Evolutionary conservation across 2,329 filamentous ascomycete species (phyloP).

Genomic region (Cladobotryum protrusum): DNA sequence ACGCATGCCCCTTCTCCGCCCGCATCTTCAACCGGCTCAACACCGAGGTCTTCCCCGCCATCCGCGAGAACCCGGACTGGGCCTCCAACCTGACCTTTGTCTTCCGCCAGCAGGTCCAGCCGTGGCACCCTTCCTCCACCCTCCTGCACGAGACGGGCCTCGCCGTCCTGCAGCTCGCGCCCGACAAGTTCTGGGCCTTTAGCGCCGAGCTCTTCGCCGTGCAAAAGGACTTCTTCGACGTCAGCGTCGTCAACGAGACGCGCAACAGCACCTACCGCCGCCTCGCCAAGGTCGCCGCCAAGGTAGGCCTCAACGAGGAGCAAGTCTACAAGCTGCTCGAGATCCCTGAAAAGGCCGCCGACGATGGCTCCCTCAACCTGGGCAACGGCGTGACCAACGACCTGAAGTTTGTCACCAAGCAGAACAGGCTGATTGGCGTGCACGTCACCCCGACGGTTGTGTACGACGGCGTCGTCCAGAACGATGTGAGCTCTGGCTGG

Average conservation of each 20-base stretch:
- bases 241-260: conserved; percentile 73
- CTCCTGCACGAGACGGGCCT: conserved; percentile 76
- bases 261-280: conserved; percentile 79
- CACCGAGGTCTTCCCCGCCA: conserved; percentile 51
- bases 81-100: conserved; percentile 61
- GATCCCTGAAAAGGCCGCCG: conserved; percentile 60
- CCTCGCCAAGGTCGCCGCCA: conserved; percentile 65
- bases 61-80: conserved; percentile 54
- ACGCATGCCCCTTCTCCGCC: conserved; percentile 72
- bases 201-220: conserved; percentile 57
- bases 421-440: conserved; percentile 69
- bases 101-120: conserved; percentile 87
- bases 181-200: conserved; percentile 74
- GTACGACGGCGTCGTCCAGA: conserved; percentile 76
- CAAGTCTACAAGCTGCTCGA: conserved; percentile 62
- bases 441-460: conserved; percentile 90
- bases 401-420: conserved; percentile 77
- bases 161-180: conserved; percentile 66
- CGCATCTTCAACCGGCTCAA: conserved; percentile 60
- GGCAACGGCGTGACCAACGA: conserved; percentile 83
- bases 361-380: conserved; percentile 64
- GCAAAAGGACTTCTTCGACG: conserved; percentile 79
- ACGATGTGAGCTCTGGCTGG: conserved; percentile 71
- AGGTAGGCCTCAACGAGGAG: conserved; percentile 63
- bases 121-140: conserved; percentile 87